Base-by-base conservation (phyloP, 148 eudicot genomes). In the Amaranthus palmeri region DNA sequence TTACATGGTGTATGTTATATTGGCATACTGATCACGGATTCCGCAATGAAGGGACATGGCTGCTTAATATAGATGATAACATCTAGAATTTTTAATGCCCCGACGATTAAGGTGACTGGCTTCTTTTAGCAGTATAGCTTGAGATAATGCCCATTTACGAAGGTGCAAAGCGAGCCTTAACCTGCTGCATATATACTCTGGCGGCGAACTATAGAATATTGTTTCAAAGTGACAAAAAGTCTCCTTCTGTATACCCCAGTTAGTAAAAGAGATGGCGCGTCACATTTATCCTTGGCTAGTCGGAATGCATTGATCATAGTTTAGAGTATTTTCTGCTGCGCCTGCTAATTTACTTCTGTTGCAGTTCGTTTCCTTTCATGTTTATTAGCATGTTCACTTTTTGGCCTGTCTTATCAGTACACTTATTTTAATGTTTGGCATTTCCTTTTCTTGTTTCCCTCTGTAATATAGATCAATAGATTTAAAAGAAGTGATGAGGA, bases 401-500 rank as follows among this genome's bases (percentile, higher is more conserved):
- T 5, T 61, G 41, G 9, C 18, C 51, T 70, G 49, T 12, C 15
- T 45, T 68, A 51, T 17, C 14, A 62, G 45, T 9, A 6, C 6
- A 6, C 58, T 41, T 43, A 7, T 61, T 47, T 62, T 55, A 56
- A 18, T 67, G 1, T 54, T n/a, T 25, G 43, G 17, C 17, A 8
- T 66, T 13, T 6, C 53, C 55, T 58, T 68, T 41, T n/a, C 58
- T 15, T 47, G 36, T 57, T 51, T 57, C 10, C 25, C 47, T n/a
- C 45, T 8, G 4, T 49, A 49, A 42, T 64, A 68, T 79, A 95
- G 98, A 82, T 91, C 48, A 83, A 72, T 76, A 81, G 81, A 71
- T 83, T 82, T 40, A 85, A 79, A 82, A 74, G 81, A 55, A 84
- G 81, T 54, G 79, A 88, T 47, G 82, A 88, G 49, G 89, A 92